These are phyloP conservation scores for Penicillium sp. DNA, from an alignment of 2,329 filamentous ascomycete species.

Conservation along the genomic window DNA sequence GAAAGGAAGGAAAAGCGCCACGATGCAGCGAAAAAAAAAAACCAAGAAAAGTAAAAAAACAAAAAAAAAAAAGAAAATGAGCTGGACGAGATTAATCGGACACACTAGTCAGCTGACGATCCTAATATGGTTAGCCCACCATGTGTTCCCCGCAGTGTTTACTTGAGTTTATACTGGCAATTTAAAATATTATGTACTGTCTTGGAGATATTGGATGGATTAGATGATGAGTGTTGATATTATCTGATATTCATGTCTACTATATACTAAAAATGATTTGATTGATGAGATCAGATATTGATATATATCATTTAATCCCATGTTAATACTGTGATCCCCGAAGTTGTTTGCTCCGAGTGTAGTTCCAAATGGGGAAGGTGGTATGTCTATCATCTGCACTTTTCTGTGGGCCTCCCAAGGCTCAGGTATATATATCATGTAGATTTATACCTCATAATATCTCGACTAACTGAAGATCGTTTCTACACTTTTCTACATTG, in stretches of 20 bases:
- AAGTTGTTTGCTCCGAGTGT: not conserved
- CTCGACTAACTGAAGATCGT: not conserved
- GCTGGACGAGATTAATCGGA: not conserved
- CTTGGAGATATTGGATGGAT: not conserved
- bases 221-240: not conserved
- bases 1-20: not conserved
- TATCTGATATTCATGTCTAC: not conserved
- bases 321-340: not conserved
- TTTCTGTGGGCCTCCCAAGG: not conserved
- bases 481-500: not conserved
- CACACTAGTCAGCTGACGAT: constrained; percentile 11
- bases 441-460: not conserved
- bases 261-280: not conserved
- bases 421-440: not conserved
- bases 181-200: not conserved
- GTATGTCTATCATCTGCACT: constrained; percentile 1
- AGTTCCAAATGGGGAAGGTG: not conserved
- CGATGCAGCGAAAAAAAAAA: constrained; percentile 1
- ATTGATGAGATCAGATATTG: not conserved
- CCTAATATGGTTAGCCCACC: constrained; percentile 7
- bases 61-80: not conserved
- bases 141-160: constrained; percentile 15
- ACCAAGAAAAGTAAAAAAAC: not conserved
- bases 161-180: constrained; percentile 8
- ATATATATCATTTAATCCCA: not conserved